These are phyloP conservation scores for Hibiscus tridactylites DNA, from an alignment of 345 rosid species.

Conservation along the genomic window DNA sequence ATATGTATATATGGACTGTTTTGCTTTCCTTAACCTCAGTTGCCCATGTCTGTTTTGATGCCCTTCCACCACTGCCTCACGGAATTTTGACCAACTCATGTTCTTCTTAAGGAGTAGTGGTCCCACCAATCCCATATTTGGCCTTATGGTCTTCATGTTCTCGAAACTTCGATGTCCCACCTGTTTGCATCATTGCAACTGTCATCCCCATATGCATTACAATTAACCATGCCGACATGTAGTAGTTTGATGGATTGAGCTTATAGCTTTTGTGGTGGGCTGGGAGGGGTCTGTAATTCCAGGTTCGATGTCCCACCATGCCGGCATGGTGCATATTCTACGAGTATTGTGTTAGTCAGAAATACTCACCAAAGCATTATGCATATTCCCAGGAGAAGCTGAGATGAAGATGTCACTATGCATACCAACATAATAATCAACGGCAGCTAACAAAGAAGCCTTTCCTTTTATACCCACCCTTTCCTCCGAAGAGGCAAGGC, in stretches of 20 bases:
- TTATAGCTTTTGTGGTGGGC: slow-evolving; percentile 24
- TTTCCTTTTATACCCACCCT: slow-evolving; percentile 60
- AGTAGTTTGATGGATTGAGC: not conserved
- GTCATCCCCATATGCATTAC: not conserved
- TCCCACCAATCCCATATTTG: slow-evolving; percentile 75
- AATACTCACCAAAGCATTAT: slow-evolving; percentile 69
- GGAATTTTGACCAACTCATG: slow-evolving; percentile 70
- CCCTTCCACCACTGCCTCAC: slow-evolving; percentile 64
- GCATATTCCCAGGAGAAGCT: slow-evolving; percentile 98
- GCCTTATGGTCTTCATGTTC: slow-evolving; percentile 79
- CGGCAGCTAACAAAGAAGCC: slow-evolving; percentile 88
- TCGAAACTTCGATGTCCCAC: slow-evolving; percentile 78
- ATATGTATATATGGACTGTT: slow-evolving; percentile 88
- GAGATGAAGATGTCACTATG: slow-evolving; percentile 50
- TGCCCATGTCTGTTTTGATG: slow-evolving; percentile 83
- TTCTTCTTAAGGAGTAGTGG: slow-evolving; percentile 75
- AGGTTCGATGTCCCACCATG: not conserved
- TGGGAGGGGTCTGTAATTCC: slow-evolving; percentile 81
- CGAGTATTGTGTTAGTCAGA: not conserved
- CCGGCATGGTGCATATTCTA: no score
- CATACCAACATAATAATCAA: slow-evolving; percentile 53
- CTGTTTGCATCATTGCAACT: slow-evolving; percentile 27
- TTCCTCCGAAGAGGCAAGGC: slow-evolving; percentile 70
- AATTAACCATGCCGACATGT: not conserved
- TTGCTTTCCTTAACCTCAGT: slow-evolving; percentile 62